Evolutionary conservation across 148 eudicot species (phyloP), one percentile per base, ranked within the genome.

Genomic region (Fallopia convolvulus): DNA sequence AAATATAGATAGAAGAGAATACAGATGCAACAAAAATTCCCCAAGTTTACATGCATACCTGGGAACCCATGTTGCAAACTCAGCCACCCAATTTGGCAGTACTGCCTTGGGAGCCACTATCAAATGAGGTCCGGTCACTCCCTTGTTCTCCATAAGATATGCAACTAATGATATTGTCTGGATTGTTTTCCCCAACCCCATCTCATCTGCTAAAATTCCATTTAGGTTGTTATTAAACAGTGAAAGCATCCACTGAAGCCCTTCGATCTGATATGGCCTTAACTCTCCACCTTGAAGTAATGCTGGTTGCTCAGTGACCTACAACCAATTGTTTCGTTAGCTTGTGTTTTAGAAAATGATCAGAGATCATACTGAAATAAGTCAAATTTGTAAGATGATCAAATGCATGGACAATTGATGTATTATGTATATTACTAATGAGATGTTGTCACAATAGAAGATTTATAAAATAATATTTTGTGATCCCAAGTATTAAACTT

Each of bases 281-380:
- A 95, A 87, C 85, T 93, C 99, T 83, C 99, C 99, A 77, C 99
- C 99, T 82, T 92, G 99, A 86, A 95, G 99, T 89, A 89, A 85
- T 74, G 93, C 83, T 72, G 99, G 99, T 83, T 95, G 99, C 92
- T 95, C 99, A 3, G 87, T 91, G 49, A 95, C 99, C 99, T 95
- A 81, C 75, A 68, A 36, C 2, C 46, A 33, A 39, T 36, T 61
- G 44, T 68, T 36, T 36, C 46, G 46, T 68, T 36, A 68, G 6
- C 20, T 36, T 68, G 36, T 68, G 20, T 68, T 33, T 23, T 5
- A 68, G 36, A 9, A 8, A 36, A 33, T 30, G 36, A 68, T 68
- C 36, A 68, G 10, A 33, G 44, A 36, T 68, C 5, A 33, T 42
- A 39, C 32, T 68, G 70, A 63, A 63, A 23, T 6, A 63, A 26